Conservation (phyloP, 441 rosid species). For the Adansonia gregorii region DNA sequence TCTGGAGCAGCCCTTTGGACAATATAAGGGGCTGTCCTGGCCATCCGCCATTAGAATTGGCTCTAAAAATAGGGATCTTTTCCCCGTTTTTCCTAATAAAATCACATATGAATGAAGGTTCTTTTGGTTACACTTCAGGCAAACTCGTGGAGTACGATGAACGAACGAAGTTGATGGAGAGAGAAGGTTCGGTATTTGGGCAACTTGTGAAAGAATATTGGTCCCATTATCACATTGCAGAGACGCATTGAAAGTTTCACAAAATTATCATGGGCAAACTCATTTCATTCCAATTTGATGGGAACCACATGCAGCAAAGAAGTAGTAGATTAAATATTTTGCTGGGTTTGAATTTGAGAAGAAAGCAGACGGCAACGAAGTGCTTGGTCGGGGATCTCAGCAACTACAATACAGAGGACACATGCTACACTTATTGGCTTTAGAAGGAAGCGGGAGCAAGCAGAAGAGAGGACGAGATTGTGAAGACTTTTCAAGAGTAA, state of each 20-base stretch:
- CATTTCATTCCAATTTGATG: not conserved
- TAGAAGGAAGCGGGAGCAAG: not conserved
- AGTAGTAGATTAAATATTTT: not conserved
- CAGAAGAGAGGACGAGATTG: not conserved
- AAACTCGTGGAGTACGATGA: conserved; percentile 78
- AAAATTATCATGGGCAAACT: not conserved
- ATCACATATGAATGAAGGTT: not conserved
- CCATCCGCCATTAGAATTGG: not conserved
- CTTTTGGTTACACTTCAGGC: conserved; percentile 48
- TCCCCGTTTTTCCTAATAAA: not conserved
- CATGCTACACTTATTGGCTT: not conserved
- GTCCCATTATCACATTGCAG: conserved; percentile 79
- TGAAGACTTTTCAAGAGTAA: not conserved
- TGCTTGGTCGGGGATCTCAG: not conserved
- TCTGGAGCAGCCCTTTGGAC: not conserved
- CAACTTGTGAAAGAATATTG: conserved; percentile 91
- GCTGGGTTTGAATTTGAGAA: not conserved
- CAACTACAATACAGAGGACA: not conserved
- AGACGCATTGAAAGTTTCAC: conserved; percentile 40
- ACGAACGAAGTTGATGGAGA: conserved; percentile 72
- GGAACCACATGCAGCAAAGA: not conserved
- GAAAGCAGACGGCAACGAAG: not conserved
- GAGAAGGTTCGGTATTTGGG: conserved; percentile 72
- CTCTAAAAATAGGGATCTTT: not conserved
- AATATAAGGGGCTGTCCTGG: no score